Base-by-base conservation (phyloP, 2,329 filamentous ascomycete genomes). In the Phialocephala subalpina region DNA sequence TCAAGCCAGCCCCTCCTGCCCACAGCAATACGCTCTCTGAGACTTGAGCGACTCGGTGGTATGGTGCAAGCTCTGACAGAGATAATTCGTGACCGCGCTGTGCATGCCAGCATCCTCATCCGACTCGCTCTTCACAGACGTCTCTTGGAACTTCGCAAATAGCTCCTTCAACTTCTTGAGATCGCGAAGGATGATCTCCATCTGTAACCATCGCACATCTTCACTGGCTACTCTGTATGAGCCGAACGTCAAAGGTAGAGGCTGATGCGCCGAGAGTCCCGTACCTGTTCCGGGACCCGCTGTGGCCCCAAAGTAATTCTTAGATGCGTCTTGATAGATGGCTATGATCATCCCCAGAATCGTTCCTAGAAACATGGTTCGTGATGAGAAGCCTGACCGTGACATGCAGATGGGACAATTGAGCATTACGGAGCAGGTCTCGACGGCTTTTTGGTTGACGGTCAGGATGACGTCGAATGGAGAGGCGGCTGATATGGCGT, bases 281-380 rank as follows among this genome's bases (percentile, higher is more conserved):
- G 38, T 25, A 60, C 36, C 36, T 56, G 47, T 38, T 52, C 35
- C 40, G 53, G 36, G 65, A 55, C 33, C 22, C 14, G 69, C 22
- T 27, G 69, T 67, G 20, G 65, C 64, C 6, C 80, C 80, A 64
- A 81, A 81, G 64, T 81, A 79, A 3, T 77, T 73, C 57, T 79
- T 74, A 11, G 77, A 79, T 1, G 80, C 81, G 20, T 76, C 77
- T 64, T 79, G 80, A 73, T 85, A 84, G 60, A 83, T 79, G 1
- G 78, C 80, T 1, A 82, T 80, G 56, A 83, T 80, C 71, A 84
- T 82, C 58, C 80, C 80, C 20, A 86, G 80, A 22, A 85, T 76
- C 0, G 82, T 84, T 0, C 80, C 82, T n/a, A 85, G 77, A 0
- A 85, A 77, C 82, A 84, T 84, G 5, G 80, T 79, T 0, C 80